Base-by-base conservation (phyloP, 495 filamentous ascomycete species). In the Penicillium malachiteum region DNA sequence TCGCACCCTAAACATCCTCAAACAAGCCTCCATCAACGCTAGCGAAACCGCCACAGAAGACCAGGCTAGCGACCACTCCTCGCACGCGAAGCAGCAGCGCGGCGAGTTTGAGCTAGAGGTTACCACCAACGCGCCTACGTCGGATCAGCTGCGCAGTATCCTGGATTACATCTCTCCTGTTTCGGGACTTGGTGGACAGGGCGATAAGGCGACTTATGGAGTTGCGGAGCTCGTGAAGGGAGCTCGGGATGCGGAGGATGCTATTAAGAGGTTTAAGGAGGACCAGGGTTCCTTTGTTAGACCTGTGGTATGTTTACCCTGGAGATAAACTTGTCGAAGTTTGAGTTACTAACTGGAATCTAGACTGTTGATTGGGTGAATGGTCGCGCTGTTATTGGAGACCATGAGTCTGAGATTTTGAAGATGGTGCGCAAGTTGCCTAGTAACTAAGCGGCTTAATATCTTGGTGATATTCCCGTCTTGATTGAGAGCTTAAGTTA, bases 351-450 rank as follows among this genome's bases (percentile, higher is more conserved):
- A 58, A 67, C 52, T 50, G 32, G 13, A 1, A 40, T 17, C 16
- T 63, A 92, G 88, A 82, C 81, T 49, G 95, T 98, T 21, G 94
- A 97, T 71, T 98, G 94, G 95, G 86, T 87, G 57, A 91, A 92
- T 73, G 95, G 94, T 51, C 84, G 82, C 66, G 91, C 85, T 64
- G 81, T 89, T 31, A 76, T 83, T 48, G 89, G 90, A 7, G 87
- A 88, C 44, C 81, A 87, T 57, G 84, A 93, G 75, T 92, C 90
- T 11, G 89, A 90, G 72, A 95, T 96, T 44, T 68, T 95, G 62
- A 86, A 85, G 63, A 82, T 96, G 80, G 71, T 96, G 14, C 76
- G 81, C 38, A 75, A 85, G 54, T 41, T 72, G 26, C 68, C 66
- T 17, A 47, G 37, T 43, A 61, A 67, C 50, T 67, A 64, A 16